phyloP scores from a whole-genome alignment of 768 basidiomycete species.

The Russula olivacea region DNA sequence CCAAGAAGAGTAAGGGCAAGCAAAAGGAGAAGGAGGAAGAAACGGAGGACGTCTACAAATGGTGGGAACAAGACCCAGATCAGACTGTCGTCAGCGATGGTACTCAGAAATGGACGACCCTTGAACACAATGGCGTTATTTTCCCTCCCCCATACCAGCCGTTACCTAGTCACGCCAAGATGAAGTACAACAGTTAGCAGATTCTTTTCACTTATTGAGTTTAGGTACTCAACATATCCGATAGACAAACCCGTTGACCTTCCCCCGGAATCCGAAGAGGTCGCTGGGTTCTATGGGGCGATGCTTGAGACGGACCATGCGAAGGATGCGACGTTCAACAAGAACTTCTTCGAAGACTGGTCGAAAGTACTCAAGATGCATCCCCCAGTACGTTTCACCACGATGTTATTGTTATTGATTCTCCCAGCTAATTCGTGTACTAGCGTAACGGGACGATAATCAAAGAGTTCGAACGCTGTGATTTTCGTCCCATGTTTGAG shows the following conservation, averaged over 20 bases:
- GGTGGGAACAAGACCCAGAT: conserved; percentile 64
- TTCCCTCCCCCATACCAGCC: conserved; percentile 94
- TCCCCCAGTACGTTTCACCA: conserved; percentile 64
- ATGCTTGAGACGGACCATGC: conserved; percentile 92
- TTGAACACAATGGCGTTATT: conserved; percentile 90
- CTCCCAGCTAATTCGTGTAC: background rate
- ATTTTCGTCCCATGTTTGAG: conserved; percentile 93
- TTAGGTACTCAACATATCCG: conserved; percentile 1
- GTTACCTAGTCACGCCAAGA: conserved; percentile 75
- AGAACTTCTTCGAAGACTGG: conserved; percentile 96
- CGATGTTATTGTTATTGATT: conserved; percentile 3
- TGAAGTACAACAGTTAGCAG: conserved; percentile 86
- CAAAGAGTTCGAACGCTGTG: conserved; percentile 69
- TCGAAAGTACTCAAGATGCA: conserved; percentile 64
- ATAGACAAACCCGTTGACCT: conserved; percentile 75
- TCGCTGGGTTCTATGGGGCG: conserved; percentile 92
- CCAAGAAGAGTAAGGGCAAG: conserved; percentile 48
- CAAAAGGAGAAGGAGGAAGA: conserved; percentile 55
- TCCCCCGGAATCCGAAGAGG: conserved; percentile 86
- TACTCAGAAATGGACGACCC: conserved; percentile 86
- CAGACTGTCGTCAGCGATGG: conserved; percentile 67
- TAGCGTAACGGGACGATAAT: conserved; percentile 74
- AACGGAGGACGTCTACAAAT: conserved; percentile 66
- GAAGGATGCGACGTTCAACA: conserved; percentile 79
- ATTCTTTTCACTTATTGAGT: conserved; percentile 14